Conservation (phyloP, 257 asterid genomes). For the Dorcoceras hygrometricum region DNA sequence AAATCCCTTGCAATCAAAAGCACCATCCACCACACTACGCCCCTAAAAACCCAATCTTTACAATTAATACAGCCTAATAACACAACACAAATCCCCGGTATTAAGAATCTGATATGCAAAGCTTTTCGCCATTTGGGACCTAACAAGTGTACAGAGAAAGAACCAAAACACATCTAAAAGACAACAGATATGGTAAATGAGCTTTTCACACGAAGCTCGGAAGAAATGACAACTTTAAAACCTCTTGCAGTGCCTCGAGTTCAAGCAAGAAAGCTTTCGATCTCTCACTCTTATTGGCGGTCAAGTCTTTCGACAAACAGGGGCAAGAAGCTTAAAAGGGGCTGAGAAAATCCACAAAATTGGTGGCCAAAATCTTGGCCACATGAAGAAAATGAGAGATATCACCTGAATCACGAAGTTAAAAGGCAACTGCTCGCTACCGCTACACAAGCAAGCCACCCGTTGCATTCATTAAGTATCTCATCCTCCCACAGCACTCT, state of each 20-base stretch:
- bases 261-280: conserved; percentile 8
- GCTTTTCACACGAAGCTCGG: background rate
- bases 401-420: conserved; percentile 62
- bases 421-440: conserved; percentile 40
- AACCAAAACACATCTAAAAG: conserved; percentile 29
- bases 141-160: conserved; percentile 13
- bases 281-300: conserved; percentile 12
- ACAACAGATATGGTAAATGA: background rate
- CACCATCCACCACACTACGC: conserved; percentile 20
- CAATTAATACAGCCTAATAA: conserved; percentile 13
- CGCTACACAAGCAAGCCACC: conserved; percentile 47
- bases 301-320: conserved; percentile 30
- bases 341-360: conserved; percentile 22
- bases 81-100: conserved; percentile 23
- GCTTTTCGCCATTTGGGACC: background rate
- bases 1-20: conserved; percentile 27
- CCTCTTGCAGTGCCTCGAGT: conserved; percentile 10
- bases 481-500: background rate
- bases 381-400: conserved; percentile 27
- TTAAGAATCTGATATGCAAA: conserved; percentile 12
- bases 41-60: conserved; percentile 6
- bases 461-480: conserved; percentile 53
- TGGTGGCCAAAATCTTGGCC: conserved; percentile 29
- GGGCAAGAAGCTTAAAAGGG: conserved; percentile 14
- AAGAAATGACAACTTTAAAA: conserved; percentile 4